phyloP scores from a whole-genome alignment of 306 rosid genomes.

The Prosopis cineraria region DNA sequence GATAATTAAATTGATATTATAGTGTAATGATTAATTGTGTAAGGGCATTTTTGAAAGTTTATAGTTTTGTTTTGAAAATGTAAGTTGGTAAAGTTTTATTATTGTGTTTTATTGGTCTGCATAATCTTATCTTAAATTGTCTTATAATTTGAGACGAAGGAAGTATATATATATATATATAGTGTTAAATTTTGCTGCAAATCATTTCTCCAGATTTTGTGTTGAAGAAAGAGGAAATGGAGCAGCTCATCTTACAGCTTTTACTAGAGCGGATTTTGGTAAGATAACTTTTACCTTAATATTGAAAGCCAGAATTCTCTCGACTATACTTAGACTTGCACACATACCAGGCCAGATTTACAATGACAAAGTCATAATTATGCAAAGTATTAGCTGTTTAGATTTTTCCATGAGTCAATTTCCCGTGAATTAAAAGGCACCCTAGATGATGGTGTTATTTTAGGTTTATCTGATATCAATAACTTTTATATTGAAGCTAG shows the following conservation, averaged over 20 bases:
- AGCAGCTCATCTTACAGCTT: conserved; percentile 83
- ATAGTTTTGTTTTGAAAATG: too few species aligned
- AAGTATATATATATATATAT: not conserved
- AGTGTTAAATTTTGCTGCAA: conserved; percentile 27
- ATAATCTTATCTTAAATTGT: too few species aligned
- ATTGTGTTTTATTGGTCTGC: too few species aligned
- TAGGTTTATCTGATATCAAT: not conserved
- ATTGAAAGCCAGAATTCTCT: conserved; percentile 18
- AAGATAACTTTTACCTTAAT: conserved; percentile 31
- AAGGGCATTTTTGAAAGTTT: too few species aligned
- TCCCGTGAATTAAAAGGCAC: not conserved
- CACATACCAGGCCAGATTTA: not conserved
- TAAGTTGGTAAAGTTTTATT: too few species aligned
- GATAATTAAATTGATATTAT: too few species aligned
- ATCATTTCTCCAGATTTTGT: conserved; percentile 63
- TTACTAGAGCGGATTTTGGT: conserved; percentile 75
- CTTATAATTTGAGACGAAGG: too few species aligned
- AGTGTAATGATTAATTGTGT: too few species aligned
- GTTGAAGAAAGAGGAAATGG: conserved; percentile 78
- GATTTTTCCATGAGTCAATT: not conserved
- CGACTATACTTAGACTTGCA: not conserved
- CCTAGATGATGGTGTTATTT: not conserved
- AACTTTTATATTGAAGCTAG: not conserved
- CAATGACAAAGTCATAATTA: not conserved
- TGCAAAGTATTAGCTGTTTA: conserved; percentile 21